Evolutionary conservation across 2,329 filamentous ascomycete genomes (phyloP).

Genomic region (Paraphaeosphaeria minitans): DNA sequence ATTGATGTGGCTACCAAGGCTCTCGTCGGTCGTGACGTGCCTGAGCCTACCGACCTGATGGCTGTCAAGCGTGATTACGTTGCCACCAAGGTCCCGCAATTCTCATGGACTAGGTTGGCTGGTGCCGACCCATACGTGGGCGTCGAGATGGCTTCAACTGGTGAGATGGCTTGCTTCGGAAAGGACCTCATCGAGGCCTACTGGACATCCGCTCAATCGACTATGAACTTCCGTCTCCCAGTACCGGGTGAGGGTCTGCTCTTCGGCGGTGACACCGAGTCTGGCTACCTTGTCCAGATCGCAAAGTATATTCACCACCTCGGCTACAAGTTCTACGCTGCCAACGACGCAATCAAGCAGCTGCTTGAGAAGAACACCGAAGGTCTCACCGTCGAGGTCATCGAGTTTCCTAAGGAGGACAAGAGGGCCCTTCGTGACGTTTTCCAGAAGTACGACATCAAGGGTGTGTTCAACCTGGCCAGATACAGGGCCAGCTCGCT

Average conservation of each 20-base stretch:
- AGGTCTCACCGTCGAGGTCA: constrained; percentile 78
- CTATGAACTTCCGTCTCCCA: constrained; percentile 99
- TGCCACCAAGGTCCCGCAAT: constrained; percentile 97
- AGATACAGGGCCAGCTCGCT: constrained; percentile 80
- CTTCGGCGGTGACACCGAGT: constrained; percentile 81
- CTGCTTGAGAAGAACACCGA: constrained; percentile 77
- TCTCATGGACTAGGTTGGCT: constrained; percentile 97
- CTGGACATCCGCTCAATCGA: constrained; percentile 94
- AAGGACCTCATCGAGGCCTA: constrained; percentile 96
- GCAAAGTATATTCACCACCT: constrained; percentile 87
- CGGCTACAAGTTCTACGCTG: constrained; percentile 93
- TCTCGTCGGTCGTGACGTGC: constrained; percentile 82
- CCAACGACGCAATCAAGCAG: constrained; percentile 78
- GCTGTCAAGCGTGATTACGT: constrained; percentile 85
- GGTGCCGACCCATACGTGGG: constrained; percentile 97
- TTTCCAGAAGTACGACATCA: constrained; percentile 96
- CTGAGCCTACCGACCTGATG: constrained; percentile 88
- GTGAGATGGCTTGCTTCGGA: constrained; percentile 98
- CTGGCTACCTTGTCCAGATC: constrained; percentile 74
- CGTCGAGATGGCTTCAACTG: constrained; percentile 95
- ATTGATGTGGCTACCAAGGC: constrained; percentile 95
- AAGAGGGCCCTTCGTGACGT: constrained; percentile 94
- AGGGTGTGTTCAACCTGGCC: constrained; percentile 93
- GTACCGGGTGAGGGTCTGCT: constrained; percentile 94
- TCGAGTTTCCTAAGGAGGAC: constrained; percentile 95